Percentiles rank a stretch among this genome's conserved stretches.
phyloP scores from a whole-genome alignment of 495 filamentous ascomycete genomes.

The Neurospora cerealis region DNA sequence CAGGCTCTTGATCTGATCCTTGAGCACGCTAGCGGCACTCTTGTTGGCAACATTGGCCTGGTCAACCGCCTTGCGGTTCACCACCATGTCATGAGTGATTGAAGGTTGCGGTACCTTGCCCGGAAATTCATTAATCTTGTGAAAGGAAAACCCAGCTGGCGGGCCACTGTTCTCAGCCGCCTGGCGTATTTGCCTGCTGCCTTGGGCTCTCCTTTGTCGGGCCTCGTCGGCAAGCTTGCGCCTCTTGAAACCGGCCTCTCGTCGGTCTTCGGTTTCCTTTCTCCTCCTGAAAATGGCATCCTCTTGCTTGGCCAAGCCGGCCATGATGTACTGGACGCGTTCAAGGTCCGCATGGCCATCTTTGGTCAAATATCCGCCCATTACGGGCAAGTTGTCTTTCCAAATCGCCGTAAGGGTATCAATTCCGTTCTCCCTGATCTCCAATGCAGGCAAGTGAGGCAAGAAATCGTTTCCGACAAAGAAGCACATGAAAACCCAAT shows the following conservation, averaged over 20 bases:
- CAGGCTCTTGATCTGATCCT: constrained; percentile 60
- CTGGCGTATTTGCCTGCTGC: constrained; percentile 12
- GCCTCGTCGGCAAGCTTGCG: constrained; percentile 58
- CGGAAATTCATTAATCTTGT: constrained; percentile 45
- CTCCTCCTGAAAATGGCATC: constrained; percentile 85
- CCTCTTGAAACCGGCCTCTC: constrained; percentile 65
- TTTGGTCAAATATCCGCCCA: constrained; percentile 92
- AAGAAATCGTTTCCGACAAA: constrained; percentile 99
- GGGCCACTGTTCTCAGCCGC: constrained; percentile 12
- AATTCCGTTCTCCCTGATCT: constrained; percentile 95
- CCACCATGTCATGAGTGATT: constrained; percentile 79
- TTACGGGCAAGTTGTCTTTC: constrained; percentile 80
- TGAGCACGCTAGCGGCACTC: constrained; percentile 83
- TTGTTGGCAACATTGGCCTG: constrained; percentile 83
- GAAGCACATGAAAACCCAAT: constrained; percentile 99
- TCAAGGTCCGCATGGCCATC: constrained; percentile 86
- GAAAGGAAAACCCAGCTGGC: constrained; percentile 16
- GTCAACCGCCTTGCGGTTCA: constrained; percentile 64
- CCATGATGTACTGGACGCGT: constrained; percentile 78
- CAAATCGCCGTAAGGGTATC: constrained; percentile 92
- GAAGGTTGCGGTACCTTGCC: constrained; percentile 44
- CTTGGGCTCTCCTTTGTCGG: constrained; percentile 4
- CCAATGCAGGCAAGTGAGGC: constrained; percentile 89
- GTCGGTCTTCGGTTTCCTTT: constrained; percentile 70
- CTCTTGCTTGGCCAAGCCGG: constrained; percentile 87